phyloP scores from a whole-genome alignment of 768 basidiomycete genomes.

The Russula sp. region DNA sequence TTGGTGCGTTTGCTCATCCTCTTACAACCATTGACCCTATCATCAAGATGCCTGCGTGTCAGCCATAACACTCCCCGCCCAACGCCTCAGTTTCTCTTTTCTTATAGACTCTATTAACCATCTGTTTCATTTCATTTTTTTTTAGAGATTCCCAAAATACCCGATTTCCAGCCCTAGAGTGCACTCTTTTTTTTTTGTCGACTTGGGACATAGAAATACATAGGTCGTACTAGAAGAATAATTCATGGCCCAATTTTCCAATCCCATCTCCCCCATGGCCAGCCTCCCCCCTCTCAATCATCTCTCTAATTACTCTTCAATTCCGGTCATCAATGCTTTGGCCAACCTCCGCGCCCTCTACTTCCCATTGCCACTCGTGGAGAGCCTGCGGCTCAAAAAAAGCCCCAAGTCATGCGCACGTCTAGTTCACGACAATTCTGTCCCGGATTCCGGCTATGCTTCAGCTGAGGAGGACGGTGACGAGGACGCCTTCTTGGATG shows the following conservation, averaged over 20 bases:
- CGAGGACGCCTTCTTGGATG: slow-evolving; percentile 23
- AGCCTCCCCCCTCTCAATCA: slow-evolving; percentile 53
- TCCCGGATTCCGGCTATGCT: slow-evolving; percentile 74
- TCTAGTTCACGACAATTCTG: slow-evolving; percentile 36
- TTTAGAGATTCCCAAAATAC: not conserved
- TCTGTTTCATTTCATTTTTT: not conserved
- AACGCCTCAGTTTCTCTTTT: not conserved
- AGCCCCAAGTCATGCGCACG: slow-evolving; percentile 10
- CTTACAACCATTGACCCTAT: not conserved
- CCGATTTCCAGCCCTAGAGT: not conserved
- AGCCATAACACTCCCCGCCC: not conserved
- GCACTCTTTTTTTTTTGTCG: not conserved
- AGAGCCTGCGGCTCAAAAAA: slow-evolving; percentile 24
- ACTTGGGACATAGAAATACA: slow-evolving; percentile 9
- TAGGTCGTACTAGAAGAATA: slow-evolving; percentile 13
- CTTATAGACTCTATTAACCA: not conserved
- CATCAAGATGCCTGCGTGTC: slow-evolving; percentile 16
- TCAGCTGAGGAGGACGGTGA: slow-evolving; percentile 40
- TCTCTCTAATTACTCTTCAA: slow-evolving; percentile 35
- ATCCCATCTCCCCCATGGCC: slow-evolving; percentile 39
- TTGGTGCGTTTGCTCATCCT: not conserved
- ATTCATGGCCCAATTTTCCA: slow-evolving; percentile 1
- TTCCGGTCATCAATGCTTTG: slow-evolving; percentile 38
- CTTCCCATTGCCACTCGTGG: slow-evolving; percentile 35
- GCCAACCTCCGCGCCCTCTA: slow-evolving; percentile 46